These are phyloP conservation scores for Tylopilus sp. DNA, from an alignment of 768 basidiomycete genomes.

Conservation along the genomic window DNA sequence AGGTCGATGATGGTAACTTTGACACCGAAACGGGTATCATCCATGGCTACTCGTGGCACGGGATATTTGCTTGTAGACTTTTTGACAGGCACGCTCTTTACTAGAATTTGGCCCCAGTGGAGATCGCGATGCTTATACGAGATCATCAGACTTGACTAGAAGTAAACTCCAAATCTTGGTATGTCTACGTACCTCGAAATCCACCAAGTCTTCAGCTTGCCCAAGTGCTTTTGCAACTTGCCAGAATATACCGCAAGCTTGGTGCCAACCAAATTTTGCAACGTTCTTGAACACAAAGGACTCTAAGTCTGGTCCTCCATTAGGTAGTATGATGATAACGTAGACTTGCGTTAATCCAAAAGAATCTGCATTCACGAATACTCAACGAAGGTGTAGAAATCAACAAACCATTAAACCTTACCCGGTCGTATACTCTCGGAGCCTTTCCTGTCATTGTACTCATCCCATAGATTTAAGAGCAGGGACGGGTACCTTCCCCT, in stretches of 20 bases:
- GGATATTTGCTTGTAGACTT: slow-evolving; percentile 32
- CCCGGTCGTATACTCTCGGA: slow-evolving; percentile 86
- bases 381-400: slow-evolving; percentile 4
- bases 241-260: slow-evolving; percentile 89
- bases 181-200: slow-evolving; percentile 73
- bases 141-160: neutral
- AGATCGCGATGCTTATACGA: slow-evolving; percentile 86
- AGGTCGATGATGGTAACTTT: slow-evolving; percentile 89
- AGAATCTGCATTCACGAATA: slow-evolving; percentile 46
- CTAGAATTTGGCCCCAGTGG: slow-evolving; percentile 96
- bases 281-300: slow-evolving; percentile 64
- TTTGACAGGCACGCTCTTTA: slow-evolving; percentile 50
- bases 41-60: slow-evolving; percentile 51
- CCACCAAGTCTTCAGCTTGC: slow-evolving; percentile 72
- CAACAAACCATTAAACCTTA: slow-evolving; percentile 32
- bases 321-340: slow-evolving; percentile 84
- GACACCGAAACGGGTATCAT: slow-evolving; percentile 63
- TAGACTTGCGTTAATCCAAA: slow-evolving; percentile 79
- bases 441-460: slow-evolving; percentile 68
- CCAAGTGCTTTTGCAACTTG: slow-evolving; percentile 78
- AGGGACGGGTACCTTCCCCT: slow-evolving; percentile 78
- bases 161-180: neutral
- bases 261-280: slow-evolving; percentile 69
- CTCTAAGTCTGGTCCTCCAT: slow-evolving; percentile 91
- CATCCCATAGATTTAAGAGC: slow-evolving; percentile 85